Evolutionary conservation across 2,329 filamentous ascomycete species (phyloP).

Genomic region (Aspergillus spinulosporus): DNA sequence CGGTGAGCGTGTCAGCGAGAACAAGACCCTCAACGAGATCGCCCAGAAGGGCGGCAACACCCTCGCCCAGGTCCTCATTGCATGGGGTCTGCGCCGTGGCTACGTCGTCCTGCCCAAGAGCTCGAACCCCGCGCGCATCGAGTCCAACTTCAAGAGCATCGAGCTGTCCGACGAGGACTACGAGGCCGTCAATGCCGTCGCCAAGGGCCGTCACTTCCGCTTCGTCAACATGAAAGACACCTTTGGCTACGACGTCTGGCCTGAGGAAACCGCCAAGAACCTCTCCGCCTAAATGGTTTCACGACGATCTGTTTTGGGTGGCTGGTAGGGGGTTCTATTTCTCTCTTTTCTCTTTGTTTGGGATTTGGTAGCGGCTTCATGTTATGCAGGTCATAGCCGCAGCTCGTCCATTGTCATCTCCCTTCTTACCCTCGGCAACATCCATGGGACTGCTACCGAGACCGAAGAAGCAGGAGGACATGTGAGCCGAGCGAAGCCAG

Average conservation of each 20-base stretch:
- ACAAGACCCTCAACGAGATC: constrained; percentile 60
- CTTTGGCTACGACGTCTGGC: constrained; percentile 72
- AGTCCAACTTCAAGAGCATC: constrained; percentile 67
- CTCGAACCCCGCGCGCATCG: constrained; percentile 64
- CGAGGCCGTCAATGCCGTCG: constrained; percentile 62
- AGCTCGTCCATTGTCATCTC: not conserved
- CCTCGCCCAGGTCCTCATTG: constrained; percentile 62
- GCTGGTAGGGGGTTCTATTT: not conserved
- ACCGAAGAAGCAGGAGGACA: constrained; percentile 10
- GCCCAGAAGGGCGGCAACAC: constrained; percentile 59
- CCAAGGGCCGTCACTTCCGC: constrained; percentile 64
- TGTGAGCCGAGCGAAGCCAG: constrained; percentile 7
- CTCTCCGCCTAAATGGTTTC: constrained; percentile 29
- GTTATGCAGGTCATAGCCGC: constrained; percentile 23
- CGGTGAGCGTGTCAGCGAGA: constrained; percentile 64
- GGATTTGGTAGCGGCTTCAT: not conserved
- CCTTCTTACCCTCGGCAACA: not conserved
- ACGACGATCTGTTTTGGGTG: not conserved
- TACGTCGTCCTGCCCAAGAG: constrained; percentile 71
- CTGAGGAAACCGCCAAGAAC: constrained; percentile 53
- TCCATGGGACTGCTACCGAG: not conserved
- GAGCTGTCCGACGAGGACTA: constrained; percentile 60
- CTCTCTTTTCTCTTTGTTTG: not conserved
- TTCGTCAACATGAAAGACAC: constrained; percentile 84
- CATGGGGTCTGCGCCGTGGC: constrained; percentile 66